These are phyloP conservation scores for Elasticomyces elasticus DNA, from an alignment of 495 filamentous ascomycete species.

Conservation along the genomic window DNA sequence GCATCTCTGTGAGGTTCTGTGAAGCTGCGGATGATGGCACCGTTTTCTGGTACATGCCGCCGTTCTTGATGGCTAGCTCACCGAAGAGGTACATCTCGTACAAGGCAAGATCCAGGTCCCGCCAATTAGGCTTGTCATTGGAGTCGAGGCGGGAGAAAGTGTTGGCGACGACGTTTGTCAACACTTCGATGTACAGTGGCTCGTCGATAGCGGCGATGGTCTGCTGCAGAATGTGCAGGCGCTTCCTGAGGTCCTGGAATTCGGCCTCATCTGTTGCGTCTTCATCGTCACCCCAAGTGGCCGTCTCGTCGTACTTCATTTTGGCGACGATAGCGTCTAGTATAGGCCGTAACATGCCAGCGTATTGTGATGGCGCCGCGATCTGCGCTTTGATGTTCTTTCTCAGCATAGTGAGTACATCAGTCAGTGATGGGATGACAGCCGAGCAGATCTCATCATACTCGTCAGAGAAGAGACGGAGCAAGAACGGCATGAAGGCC, in stretches of 20 bases:
- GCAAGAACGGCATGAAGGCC: constrained; percentile 69
- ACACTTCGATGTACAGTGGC: constrained; percentile 68
- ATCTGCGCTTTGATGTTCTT: constrained; percentile 56
- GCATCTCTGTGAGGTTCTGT: constrained; percentile 75
- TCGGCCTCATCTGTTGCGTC: constrained; percentile 97
- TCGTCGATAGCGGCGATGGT: constrained; percentile 78
- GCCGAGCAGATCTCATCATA: constrained; percentile 96
- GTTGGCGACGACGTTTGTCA: constrained; percentile 69
- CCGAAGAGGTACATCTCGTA: constrained; percentile 97
- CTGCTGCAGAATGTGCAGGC: constrained; percentile 81
- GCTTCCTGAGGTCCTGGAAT: constrained; percentile 85
- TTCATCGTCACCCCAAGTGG: constrained; percentile 87
- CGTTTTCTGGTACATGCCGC: constrained; percentile 73
- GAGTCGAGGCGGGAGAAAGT: constrained; percentile 70
- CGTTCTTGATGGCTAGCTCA: constrained; percentile 75
- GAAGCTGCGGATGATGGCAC: constrained; percentile 63
- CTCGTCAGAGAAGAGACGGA: constrained; percentile 93
- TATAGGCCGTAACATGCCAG: constrained; percentile 70
- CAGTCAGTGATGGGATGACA: constrained; percentile 81
- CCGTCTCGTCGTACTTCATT: constrained; percentile 94
- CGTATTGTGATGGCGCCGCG: constrained; percentile 55
- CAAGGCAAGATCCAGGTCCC: constrained; percentile 89
- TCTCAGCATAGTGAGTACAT: constrained; percentile 77
- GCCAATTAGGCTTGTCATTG: constrained; percentile 72
- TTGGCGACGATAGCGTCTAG: constrained; percentile 84